phyloP scores from a whole-genome alignment of 768 basidiomycete species.

The Tremella mesenterica region DNA sequence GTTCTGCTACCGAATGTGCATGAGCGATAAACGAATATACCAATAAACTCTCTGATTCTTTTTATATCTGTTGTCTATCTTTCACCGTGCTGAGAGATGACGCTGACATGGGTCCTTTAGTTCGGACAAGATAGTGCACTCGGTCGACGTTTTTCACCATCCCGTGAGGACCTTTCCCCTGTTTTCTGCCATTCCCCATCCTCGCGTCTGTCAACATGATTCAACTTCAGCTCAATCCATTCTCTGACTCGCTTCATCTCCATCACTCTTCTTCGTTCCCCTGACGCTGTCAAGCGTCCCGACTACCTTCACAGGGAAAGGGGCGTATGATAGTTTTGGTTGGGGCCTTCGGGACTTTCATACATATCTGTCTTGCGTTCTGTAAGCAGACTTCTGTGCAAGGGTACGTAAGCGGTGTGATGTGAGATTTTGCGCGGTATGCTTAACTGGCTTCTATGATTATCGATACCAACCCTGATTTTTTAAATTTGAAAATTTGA shows the following conservation, averaged over 20 bases:
- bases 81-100: background rate
- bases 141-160: no score
- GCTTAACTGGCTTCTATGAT: conserved; percentile 42
- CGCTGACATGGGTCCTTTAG: background rate
- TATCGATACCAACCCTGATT: conserved; percentile 1
- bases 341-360: conserved; percentile 9
- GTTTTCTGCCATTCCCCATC: background rate
- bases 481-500: background rate
- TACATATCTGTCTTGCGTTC: conserved; percentile 13
- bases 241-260: conserved; percentile 31
- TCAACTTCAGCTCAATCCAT: conserved; percentile 44
- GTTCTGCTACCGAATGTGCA: conserved; percentile 42
- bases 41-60: conserved; percentile 37
- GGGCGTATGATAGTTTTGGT: no score
- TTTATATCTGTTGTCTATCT: background rate
- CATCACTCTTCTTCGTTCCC: conserved; percentile 9
- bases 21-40: conserved; percentile 39
- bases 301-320: no score
- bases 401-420: conserved; percentile 13
- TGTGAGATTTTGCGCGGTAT: conserved; percentile 14
- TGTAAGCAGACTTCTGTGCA: conserved; percentile 13
- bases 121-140: background rate
- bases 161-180: conserved; percentile 3
- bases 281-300: no score
- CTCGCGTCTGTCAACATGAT: conserved; percentile 22